Evolutionary conservation across 2,329 filamentous ascomycete species (phyloP).

Genomic region (Nigrospora sphaerica): DNA sequence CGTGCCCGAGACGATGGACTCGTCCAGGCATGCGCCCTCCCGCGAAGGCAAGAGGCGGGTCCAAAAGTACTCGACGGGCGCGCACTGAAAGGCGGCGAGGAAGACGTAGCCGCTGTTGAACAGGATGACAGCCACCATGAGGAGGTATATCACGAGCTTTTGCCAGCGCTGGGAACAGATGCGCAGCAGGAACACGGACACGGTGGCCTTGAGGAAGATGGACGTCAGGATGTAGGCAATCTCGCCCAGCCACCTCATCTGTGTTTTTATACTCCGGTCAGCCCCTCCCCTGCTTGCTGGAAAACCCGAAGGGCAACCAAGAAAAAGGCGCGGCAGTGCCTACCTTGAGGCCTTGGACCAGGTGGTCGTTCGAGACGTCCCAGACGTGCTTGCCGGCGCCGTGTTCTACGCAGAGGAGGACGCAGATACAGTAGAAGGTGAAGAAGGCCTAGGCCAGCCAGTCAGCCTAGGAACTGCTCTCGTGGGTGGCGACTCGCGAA

Average conservation of each 20-base stretch:
- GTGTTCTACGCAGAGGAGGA: slow-evolving; percentile 12
- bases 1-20: slow-evolving; percentile 18
- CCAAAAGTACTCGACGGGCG: slow-evolving; percentile 30
- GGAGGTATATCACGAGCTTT: slow-evolving; percentile 23
- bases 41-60: slow-evolving; percentile 19
- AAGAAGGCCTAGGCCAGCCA: slow-evolving; percentile 8
- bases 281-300: too few relatives aligned
- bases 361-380: slow-evolving; percentile 9
- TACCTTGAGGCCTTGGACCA: slow-evolving; percentile 15
- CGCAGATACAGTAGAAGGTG: slow-evolving; percentile 9
- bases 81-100: slow-evolving; percentile 29
- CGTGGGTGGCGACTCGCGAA: too few relatives aligned
- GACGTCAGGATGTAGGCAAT: slow-evolving; percentile 30
- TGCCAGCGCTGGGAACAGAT: slow-evolving; percentile 26
- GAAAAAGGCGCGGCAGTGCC: background rate
- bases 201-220: slow-evolving; percentile 28
- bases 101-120: slow-evolving; percentile 28
- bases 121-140: slow-evolving; percentile 21
- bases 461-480: background rate
- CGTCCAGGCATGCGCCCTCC: slow-evolving; percentile 23
- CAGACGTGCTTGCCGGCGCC: slow-evolving; percentile 14
- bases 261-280: background rate
- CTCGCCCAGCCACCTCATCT: slow-evolving; percentile 28
- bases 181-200: slow-evolving; percentile 30
- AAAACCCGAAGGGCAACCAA: background rate